Evolutionary conservation across 208 protist species (phyloP), one percentile per base, ranked within the genome.

Genomic region (Leptomonas pyrrhocoris): DNA sequence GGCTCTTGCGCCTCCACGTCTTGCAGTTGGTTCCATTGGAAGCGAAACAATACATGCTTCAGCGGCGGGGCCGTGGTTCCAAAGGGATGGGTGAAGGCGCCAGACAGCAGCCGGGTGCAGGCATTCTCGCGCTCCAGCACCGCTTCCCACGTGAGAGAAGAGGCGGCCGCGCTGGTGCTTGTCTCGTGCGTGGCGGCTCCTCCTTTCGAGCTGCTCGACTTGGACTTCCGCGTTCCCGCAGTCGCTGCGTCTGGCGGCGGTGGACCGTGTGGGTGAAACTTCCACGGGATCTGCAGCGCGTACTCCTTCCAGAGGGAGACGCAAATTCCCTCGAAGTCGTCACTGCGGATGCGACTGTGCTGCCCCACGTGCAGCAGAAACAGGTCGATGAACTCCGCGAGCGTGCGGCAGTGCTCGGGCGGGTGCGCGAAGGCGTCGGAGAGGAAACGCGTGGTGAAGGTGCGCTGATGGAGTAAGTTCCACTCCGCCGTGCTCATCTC

Each of bases 321-420:
- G 56, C 84, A 89, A 36, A 90, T 90, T 2, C 88, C 88, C 15
- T 85, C 77, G 43, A 79, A 82, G 42, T 85, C 66, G 75, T 86
- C 76, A 31, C 51, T 81, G 49, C 73, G 63, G 21, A 94, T 75
- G 59, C 80, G 85, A 57, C 89, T 92, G 59, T 83, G 84, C 42
- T 73, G 68, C 11, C 89, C 89, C 21, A 94, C 76, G 53, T 94
- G 84, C 8, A 92, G 75, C 65, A 87, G 84, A 65, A 94, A 92
- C 30, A 92, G 77, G 62, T 92, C 80, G 46, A 88, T 78, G 42
- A 79, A 88, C 31, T 90, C 89, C 16, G 74, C 67, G 16, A 94
- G 60, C 42, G 62, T 55, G 49, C 70, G 60, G 53, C 80, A 85
- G 54, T 73, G 71, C 59, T 84, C 77, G 8, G 80, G 82, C 11